Percentiles rank a stretch among this genome's conserved stretches.
Conservation (phyloP, 1,284 basidiomycete genomes). For the Leccinum pallidistipes region DNA sequence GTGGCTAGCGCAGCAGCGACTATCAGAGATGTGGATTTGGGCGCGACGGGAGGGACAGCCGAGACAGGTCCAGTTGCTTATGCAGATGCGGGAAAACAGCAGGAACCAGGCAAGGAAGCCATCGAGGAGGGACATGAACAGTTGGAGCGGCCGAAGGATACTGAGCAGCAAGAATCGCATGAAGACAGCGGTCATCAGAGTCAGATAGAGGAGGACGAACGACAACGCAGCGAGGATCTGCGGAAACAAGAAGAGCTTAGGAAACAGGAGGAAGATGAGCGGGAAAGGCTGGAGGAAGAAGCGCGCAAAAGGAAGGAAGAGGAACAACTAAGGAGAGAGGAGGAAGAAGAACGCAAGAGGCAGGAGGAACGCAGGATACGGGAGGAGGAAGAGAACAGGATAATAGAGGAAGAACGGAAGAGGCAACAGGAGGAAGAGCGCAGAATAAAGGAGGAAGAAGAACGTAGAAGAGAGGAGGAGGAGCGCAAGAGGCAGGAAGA, state of each 20-base stretch:
- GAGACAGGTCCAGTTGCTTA: background rate
- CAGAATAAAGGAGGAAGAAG: conserved; percentile 1
- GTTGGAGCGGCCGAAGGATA: background rate
- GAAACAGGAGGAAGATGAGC: conserved; percentile 9
- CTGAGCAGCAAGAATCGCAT: conserved; percentile 4
- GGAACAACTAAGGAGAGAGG: conserved; percentile 5
- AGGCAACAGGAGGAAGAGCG: conserved; percentile 3
- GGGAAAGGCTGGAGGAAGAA: conserved; percentile 5
- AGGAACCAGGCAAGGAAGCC: conserved; percentile 1
- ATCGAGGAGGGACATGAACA: background rate
- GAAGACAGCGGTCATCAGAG: conserved; percentile 13
- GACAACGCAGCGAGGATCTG: background rate
- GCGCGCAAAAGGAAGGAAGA: conserved; percentile 3
- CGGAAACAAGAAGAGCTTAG: conserved; percentile 1
- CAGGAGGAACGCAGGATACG: conserved; percentile 19
- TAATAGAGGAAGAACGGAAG: conserved; percentile 6
- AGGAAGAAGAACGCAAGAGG: conserved; percentile 12
- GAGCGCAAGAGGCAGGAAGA: conserved; percentile 2
- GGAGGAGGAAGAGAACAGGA: conserved; percentile 10
- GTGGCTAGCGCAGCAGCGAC: background rate
- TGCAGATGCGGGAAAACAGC: background rate
- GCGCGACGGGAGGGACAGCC: conserved; percentile 5
- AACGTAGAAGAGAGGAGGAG: conserved; percentile 5
- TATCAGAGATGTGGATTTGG: background rate
- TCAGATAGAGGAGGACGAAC: conserved; percentile 16